These are phyloP conservation scores for Globisporangium lucens DNA, from an alignment of 352 stramenopile species.

Conservation along the genomic window DNA sequence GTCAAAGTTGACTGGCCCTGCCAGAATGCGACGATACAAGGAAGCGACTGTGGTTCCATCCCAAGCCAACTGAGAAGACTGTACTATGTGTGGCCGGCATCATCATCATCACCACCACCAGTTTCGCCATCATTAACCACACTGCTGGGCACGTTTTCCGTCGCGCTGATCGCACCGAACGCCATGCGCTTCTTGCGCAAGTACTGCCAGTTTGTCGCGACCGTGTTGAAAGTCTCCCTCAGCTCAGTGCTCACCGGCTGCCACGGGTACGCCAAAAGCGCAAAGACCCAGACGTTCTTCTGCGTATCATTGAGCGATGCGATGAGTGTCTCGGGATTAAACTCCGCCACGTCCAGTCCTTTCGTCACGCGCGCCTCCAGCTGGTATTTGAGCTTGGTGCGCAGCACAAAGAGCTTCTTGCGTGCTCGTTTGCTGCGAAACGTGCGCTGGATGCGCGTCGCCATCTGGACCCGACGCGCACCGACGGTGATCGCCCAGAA, in stretches of 20 bases:
- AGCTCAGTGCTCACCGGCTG: constrained; percentile 8
- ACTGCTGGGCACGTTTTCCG: constrained; percentile 12
- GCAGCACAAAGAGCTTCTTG: constrained; percentile 27
- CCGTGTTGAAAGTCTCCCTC: constrained; percentile 23
- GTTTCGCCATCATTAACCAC: neutral
- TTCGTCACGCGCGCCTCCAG: constrained; percentile 21
- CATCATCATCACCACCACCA: neutral
- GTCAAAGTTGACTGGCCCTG: constrained; percentile 18
- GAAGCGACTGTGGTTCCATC: constrained; percentile 18
- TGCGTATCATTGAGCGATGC: constrained; percentile 7
- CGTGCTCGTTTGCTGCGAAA: constrained; percentile 29
- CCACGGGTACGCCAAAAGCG: constrained; percentile 34
- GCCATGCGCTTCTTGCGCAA: constrained; percentile 25
- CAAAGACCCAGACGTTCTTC: constrained; percentile 32
- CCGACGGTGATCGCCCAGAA: constrained; percentile 39
- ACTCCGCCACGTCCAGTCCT: constrained; percentile 18
- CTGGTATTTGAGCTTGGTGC: constrained; percentile 35
- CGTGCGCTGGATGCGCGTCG: constrained; percentile 28
- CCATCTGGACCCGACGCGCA: constrained; percentile 25
- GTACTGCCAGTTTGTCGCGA: constrained; percentile 34
- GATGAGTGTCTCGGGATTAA: constrained; percentile 19
- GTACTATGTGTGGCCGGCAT: constrained; percentile 6
- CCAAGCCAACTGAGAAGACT: constrained; percentile 36
- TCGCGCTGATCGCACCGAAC: constrained; percentile 28
- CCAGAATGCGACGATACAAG: constrained; percentile 42